Percentiles rank a stretch among this genome's conserved stretches.
Evolutionary conservation across 2,329 filamentous ascomycete species (phyloP).

Genomic region (Diatrype stigma): DNA sequence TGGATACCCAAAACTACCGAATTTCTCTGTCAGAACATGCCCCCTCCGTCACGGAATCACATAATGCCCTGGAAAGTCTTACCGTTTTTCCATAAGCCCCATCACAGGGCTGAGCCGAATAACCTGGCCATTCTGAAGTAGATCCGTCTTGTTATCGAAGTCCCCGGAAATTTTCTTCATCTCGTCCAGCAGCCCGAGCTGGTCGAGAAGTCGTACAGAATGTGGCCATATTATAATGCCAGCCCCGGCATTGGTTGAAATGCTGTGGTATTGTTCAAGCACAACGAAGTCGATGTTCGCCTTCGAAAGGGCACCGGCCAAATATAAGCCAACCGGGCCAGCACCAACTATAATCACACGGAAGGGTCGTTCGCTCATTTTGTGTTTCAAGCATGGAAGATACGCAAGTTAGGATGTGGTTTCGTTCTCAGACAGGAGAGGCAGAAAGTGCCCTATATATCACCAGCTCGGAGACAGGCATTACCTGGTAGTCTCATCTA

Average conservation of each 20-base stretch:
- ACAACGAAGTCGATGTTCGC: conserved; percentile 30
- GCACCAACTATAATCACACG: conserved; percentile 15
- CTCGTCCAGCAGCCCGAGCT: conserved; percentile 23
- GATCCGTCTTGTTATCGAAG: conserved; percentile 6
- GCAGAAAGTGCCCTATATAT: too few relatives aligned
- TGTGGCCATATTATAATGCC: conserved; percentile 23
- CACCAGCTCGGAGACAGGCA: too few relatives aligned
- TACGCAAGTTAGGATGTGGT: too few relatives aligned
- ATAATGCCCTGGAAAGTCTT: conserved; percentile 5
- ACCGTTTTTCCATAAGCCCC: not conserved
- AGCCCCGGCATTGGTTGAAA: conserved; percentile 25
- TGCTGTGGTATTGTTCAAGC: conserved; percentile 23
- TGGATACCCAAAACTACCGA: conserved; percentile 9
- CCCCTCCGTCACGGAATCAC: not conserved
- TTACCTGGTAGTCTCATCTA: too few relatives aligned
- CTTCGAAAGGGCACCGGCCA: conserved; percentile 16
- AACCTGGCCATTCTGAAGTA: conserved; percentile 4
- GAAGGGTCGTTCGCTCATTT: not conserved
- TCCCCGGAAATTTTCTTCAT: conserved; percentile 1
- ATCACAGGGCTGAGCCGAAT: not conserved
- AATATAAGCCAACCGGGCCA: conserved; percentile 15
- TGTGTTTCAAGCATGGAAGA: too few relatives aligned
- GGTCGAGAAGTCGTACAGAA: conserved; percentile 25
- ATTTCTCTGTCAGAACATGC: not conserved
- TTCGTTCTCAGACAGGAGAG: too few relatives aligned